Base-by-base conservation (phyloP, 345 rosid species). In the Salix dunnii region DNA sequence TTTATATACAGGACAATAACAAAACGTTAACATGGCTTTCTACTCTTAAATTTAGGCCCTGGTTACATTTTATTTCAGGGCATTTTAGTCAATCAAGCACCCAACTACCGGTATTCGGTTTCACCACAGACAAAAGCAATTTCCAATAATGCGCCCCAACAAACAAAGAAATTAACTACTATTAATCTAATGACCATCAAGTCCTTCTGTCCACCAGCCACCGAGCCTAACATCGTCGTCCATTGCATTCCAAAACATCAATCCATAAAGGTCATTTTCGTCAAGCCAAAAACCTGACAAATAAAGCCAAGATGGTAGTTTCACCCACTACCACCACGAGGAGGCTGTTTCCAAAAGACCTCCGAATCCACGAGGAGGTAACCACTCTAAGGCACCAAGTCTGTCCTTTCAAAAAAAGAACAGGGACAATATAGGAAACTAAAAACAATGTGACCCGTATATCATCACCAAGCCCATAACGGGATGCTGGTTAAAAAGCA, bases 401-500 rank as follows among this genome's bases (percentile, higher is more conserved):
- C 2, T 20, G 43, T 6, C 30, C 46, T 23, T 72, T 36, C 18
- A 3, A 25, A 0, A 25, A 25, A 67, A 35, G 53, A 14, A 3
- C 13, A 60, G 68, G 63, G 60, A 16, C 10, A 42, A 18, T n/a
- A 42, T 31, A 10, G 81, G 67, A 46, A 73, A n/a, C 23, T 0
- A 18, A 28, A 28, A 14, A 40, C 21, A 43, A 7, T 53, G 10
- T n/a, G 7, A 16, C 33, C 48, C 11, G 14, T 18, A 5, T 11
- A 36, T 35, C 5, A 35, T 7, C 64, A 68, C 31, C 23, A 20
- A 67, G 23, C 21, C 70, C 31, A 7, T 14, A 70, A 72, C 89
- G 84, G 72, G 81, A 73, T 82, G 18, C 75, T 73, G 74, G 46
- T 70, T 64, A 43, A 65, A 16, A 31, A 6, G 38, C 35, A 35